Percentiles rank a stretch among this genome's conserved stretches.
phyloP scores from a whole-genome alignment of 2,329 filamentous ascomycete genomes.

The Dendrostoma leiphaemia region DNA sequence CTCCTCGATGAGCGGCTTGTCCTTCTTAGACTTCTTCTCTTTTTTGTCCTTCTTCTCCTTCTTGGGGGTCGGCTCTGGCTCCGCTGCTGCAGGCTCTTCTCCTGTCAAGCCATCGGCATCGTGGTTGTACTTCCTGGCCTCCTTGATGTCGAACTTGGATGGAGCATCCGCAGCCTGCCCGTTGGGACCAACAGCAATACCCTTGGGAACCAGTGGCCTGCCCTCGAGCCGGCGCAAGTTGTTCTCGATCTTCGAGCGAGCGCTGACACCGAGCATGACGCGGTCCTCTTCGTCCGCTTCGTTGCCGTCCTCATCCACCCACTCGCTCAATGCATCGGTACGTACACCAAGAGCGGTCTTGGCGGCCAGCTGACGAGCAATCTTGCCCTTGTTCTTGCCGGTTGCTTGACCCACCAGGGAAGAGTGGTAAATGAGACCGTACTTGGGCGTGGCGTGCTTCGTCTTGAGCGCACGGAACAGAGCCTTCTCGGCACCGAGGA shows the following conservation, averaged over 20 bases:
- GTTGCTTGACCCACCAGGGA: constrained; percentile 95
- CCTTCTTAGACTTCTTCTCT: constrained; percentile 46
- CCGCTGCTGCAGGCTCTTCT: constrained; percentile 59
- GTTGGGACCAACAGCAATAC: constrained; percentile 71
- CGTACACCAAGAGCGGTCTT: constrained; percentile 92
- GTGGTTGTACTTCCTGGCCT: constrained; percentile 89
- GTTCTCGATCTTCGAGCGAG: constrained; percentile 72
- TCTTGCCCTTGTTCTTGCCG: constrained; percentile 99
- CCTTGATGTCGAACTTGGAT: constrained; percentile 87
- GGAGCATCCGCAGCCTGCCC: constrained; percentile 59
- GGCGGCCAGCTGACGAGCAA: constrained; percentile 91
- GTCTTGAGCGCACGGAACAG: constrained; percentile 98
- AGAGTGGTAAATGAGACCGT: constrained; percentile 90
- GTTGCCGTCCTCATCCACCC: constrained; percentile 66
- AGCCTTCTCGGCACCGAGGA: constrained; percentile 97
- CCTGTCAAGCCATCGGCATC: constrained; percentile 83
- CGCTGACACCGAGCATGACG: constrained; percentile 71
- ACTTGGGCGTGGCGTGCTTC: constrained; percentile 98
- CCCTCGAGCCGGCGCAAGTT: constrained; percentile 79
- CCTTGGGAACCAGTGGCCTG: constrained; percentile 79
- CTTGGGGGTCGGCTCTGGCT: constrained; percentile 1
- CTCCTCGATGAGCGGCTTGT: constrained; percentile 38
- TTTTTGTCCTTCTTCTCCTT: constrained; percentile 31
- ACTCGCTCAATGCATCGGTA: constrained; percentile 84
- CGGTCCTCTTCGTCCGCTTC: constrained; percentile 85